Percentiles rank a stretch among this genome's conserved stretches.
Conservation (phyloP, 768 basidiomycete genomes). For the Mycena chlorophos region DNA sequence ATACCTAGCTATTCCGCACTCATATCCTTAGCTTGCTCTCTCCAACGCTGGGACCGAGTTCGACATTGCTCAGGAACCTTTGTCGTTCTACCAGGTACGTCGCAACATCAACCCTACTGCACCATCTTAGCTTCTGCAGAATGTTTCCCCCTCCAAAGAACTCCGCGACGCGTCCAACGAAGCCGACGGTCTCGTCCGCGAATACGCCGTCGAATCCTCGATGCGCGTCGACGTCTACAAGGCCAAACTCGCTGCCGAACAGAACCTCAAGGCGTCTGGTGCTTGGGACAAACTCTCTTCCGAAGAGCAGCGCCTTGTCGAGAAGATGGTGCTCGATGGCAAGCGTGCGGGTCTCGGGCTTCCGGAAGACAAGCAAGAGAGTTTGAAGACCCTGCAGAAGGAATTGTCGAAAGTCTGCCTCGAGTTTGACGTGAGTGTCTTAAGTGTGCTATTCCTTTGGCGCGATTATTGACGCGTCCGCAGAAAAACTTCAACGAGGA, state of each 20-base stretch:
- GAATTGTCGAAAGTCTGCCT: constrained; percentile 72
- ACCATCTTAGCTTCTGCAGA: too few relatives aligned
- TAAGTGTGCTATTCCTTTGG: neutral
- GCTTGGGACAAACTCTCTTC: constrained; percentile 59
- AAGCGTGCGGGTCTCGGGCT: constrained; percentile 77
- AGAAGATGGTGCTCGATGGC: constrained; percentile 80
- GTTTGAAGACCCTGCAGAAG: constrained; percentile 66
- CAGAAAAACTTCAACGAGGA: constrained; percentile 92
- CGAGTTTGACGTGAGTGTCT: constrained; percentile 68
- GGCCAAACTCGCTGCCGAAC: constrained; percentile 67
- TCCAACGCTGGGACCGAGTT: constrained; percentile 58
- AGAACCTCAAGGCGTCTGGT: constrained; percentile 64
- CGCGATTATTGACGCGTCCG: neutral
- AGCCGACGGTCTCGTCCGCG: constrained; percentile 68
- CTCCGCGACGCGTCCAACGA: constrained; percentile 81
- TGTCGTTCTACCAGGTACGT: constrained; percentile 82
- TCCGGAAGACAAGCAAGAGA: constrained; percentile 58
- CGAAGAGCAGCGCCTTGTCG: constrained; percentile 77
- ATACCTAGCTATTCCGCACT: neutral
- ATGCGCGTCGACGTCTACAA: constrained; percentile 83
- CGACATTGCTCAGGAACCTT: constrained; percentile 53
- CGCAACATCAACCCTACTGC: too few relatives aligned
- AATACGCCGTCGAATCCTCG: constrained; percentile 72
- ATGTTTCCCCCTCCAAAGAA: constrained; percentile 71
- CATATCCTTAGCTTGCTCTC: constrained; percentile 49